phyloP scores from a whole-genome alignment of 805 yeast species.

The Candida glaebosa region DNA sequence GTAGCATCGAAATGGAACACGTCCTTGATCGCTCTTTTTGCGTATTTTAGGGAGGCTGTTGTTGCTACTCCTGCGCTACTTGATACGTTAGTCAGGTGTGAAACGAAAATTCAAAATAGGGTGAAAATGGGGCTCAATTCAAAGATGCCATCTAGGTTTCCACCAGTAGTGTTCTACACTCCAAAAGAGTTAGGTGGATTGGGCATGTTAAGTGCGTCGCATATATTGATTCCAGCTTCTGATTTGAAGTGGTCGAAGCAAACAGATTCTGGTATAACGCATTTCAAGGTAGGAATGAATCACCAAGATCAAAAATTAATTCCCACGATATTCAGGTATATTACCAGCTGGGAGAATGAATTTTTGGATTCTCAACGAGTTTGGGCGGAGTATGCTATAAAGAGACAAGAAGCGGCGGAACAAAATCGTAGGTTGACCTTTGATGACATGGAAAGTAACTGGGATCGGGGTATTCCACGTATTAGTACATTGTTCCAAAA shows the following conservation, averaged over 20 bases:
- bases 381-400: constrained; percentile 95
- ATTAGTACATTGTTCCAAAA: constrained; percentile 93
- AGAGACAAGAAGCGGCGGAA: constrained; percentile 80
- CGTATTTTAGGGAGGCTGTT: constrained; percentile 92
- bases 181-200: constrained; percentile 97
- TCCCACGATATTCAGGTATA: constrained; percentile 90
- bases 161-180: constrained; percentile 97
- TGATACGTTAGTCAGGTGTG: constrained; percentile 83
- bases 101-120: constrained; percentile 88
- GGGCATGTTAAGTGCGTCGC: constrained; percentile 97
- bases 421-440: constrained; percentile 82
- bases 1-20: constrained; percentile 97
- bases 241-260: constrained; percentile 90
- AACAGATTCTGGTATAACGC: constrained; percentile 92
- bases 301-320: constrained; percentile 76
- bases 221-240: constrained; percentile 88
- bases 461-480: constrained; percentile 98
- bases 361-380: constrained; percentile 91
- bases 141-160: constrained; percentile 97
- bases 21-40: constrained; percentile 76
- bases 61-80: constrained; percentile 74
- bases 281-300: constrained; percentile 90
- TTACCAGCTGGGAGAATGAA: constrained; percentile 96
- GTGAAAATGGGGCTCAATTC: constrained; percentile 94
- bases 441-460: constrained; percentile 89